A percentile compares a stretch with the other conserved stretches of the same genome.
These are phyloP conservation scores for Astrephomene gubernaculifera DNA, from an alignment of 139 green algal species.

Conservation along the genomic window DNA sequence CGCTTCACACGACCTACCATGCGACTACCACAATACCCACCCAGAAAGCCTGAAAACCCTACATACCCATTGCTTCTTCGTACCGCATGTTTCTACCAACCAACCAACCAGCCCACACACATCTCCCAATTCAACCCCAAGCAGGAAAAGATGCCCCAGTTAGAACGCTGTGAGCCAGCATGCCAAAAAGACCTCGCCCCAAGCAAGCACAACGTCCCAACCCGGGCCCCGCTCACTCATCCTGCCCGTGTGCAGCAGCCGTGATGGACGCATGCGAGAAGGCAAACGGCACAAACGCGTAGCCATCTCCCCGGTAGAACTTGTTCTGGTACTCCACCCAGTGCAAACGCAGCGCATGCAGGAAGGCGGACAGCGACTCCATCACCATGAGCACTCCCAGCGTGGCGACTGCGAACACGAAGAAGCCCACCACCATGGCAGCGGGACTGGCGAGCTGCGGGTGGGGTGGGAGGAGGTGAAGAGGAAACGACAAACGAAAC, in stretches of 20 bases:
- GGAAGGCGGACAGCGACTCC: conserved; percentile 97
- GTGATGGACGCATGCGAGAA: conserved; percentile 70
- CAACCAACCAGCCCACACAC: no score
- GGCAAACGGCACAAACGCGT: conserved; percentile 91
- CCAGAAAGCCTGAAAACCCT: no score
- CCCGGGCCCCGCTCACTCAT: neutral
- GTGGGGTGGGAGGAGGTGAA: neutral
- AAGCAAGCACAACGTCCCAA: no score
- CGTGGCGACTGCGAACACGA: conserved; percentile 91
- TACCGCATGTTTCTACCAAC: no score
- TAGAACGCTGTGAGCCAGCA: no score
- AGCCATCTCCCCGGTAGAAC: conserved; percentile 89
- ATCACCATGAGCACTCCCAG: conserved; percentile 98
- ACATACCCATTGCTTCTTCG: no score
- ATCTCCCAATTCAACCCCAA: no score
- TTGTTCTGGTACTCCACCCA: conserved; percentile 93
- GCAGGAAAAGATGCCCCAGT: no score
- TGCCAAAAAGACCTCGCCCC: no score
- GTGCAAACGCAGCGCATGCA: conserved; percentile 98
- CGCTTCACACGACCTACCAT: no score
- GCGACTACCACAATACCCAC: no score
- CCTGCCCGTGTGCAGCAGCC: neutral
- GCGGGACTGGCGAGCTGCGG: neutral
- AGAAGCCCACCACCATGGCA: conserved; percentile 79
- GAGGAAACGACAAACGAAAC: neutral